A percentile compares a stretch with the other conserved stretches of the same genome.
phyloP scores from a whole-genome alignment of 768 basidiomycete species.

The Filobasidium floriforme region DNA sequence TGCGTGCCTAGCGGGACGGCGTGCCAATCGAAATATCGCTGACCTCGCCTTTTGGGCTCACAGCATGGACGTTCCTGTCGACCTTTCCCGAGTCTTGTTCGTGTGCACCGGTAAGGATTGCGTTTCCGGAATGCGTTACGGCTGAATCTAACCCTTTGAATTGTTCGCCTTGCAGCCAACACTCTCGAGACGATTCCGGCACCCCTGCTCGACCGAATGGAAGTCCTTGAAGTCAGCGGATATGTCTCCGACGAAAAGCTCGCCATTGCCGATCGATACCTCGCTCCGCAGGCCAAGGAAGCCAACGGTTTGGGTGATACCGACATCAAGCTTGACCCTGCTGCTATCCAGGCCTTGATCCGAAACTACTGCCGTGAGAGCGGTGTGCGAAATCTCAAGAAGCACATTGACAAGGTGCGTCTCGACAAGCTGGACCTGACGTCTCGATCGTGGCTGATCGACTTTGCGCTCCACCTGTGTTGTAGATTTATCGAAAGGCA shows the following conservation, averaged over 20 bases:
- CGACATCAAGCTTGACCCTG: slow-evolving; percentile 68
- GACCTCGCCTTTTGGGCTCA: neutral
- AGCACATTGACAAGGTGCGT: slow-evolving; percentile 90
- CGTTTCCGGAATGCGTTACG: neutral
- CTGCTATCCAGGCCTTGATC: slow-evolving; percentile 78
- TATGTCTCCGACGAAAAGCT: slow-evolving; percentile 91
- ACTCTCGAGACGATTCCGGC: slow-evolving; percentile 89
- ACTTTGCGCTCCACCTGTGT: neutral
- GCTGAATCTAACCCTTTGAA: neutral
- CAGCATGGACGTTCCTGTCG: slow-evolving; percentile 94
- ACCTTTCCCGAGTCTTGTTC: slow-evolving; percentile 90
- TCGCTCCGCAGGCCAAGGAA: slow-evolving; percentile 88
- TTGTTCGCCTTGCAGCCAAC: slow-evolving; percentile 53
- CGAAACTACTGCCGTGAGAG: slow-evolving; percentile 97
- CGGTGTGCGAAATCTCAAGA: slow-evolving; percentile 93
- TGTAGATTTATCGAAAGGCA: slow-evolving; percentile 90
- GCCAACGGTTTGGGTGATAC: slow-evolving; percentile 76
- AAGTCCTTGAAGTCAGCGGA: slow-evolving; percentile 86
- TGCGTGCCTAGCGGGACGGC: slow-evolving; percentile 47
- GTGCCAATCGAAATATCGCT: neutral
- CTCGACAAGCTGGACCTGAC: slow-evolving; percentile 10
- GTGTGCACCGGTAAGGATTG: slow-evolving; percentile 68
- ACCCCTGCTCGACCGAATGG: slow-evolving; percentile 90
- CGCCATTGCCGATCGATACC: slow-evolving; percentile 75
- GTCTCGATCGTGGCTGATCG: neutral